Evolutionary conservation across 2,329 filamentous ascomycete species (phyloP).

Genomic region (Cadophora luteo-olivacea): DNA sequence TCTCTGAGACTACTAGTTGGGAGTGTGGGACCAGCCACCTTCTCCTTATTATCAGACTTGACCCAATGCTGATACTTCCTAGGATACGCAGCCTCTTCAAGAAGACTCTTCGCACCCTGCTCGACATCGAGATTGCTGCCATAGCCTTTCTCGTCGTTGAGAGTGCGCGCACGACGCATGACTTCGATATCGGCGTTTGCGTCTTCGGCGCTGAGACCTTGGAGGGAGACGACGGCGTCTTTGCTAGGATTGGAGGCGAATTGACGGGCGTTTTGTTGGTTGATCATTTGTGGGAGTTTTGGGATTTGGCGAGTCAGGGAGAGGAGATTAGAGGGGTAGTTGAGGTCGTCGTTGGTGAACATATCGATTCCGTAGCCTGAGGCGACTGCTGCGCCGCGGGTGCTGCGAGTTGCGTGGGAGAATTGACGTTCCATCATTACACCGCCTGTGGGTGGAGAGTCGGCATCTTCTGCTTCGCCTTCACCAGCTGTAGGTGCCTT

Average conservation of each 20-base stretch:
- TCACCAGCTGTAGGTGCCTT: slow-evolving; percentile 58
- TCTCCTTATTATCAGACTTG: slow-evolving; percentile 29
- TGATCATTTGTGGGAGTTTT: slow-evolving; percentile 40
- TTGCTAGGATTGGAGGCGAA: slow-evolving; percentile 22
- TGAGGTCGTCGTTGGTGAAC: slow-evolving; percentile 63
- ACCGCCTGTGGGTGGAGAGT: slow-evolving; percentile 56
- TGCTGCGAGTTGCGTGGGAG: slow-evolving; percentile 69
- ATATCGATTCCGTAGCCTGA: slow-evolving; percentile 66
- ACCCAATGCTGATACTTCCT: slow-evolving; percentile 31
- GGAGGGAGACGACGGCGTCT: slow-evolving; percentile 26
- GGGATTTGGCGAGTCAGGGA: slow-evolving; percentile 42
- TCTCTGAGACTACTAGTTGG: slow-evolving; percentile 28
- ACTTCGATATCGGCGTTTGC: slow-evolving; percentile 41
- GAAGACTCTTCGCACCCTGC: slow-evolving; percentile 36
- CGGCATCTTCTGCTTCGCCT: slow-evolving; percentile 57
- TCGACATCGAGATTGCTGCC: slow-evolving; percentile 44
- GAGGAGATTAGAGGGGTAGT: slow-evolving; percentile 60
- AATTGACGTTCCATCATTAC: slow-evolving; percentile 67
- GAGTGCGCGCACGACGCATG: slow-evolving; percentile 39
- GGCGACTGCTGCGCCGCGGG: slow-evolving; percentile 54
- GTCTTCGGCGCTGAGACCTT: slow-evolving; percentile 38
- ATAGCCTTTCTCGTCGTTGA: slow-evolving; percentile 41
- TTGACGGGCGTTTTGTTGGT: slow-evolving; percentile 13
- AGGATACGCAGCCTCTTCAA: slow-evolving; percentile 36
- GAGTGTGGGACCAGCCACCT: not conserved